These are phyloP conservation scores for Xerocomellus dryophilus DNA, from an alignment of 768 basidiomycete genomes.

Conservation along the genomic window DNA sequence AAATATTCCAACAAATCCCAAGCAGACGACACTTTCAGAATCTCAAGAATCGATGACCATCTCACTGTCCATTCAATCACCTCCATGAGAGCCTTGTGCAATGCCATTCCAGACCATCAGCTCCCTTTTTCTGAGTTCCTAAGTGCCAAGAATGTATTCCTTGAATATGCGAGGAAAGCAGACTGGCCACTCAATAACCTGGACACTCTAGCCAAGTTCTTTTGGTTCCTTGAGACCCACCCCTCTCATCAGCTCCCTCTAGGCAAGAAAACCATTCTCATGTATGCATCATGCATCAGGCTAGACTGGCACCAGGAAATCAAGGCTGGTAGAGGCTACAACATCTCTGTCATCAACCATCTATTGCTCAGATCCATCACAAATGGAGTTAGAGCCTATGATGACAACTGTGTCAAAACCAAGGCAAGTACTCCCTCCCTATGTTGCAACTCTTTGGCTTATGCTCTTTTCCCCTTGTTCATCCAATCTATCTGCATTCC, in stretches of 20 bases:
- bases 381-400: not conserved
- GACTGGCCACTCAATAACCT: not conserved
- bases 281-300: rapidly evolving
- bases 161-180: not conserved
- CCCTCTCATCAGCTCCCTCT: not conserved
- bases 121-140: not conserved
- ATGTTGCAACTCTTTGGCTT: no score
- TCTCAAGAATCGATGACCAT: not conserved
- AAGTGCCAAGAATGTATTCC: not conserved
- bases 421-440: not conserved
- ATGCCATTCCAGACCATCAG: not conserved
- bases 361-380: not conserved
- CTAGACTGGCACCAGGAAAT: not conserved
- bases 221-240: not conserved
- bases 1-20: not conserved
- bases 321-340: not conserved
- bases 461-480: no score
- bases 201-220: not conserved
- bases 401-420: not conserved
- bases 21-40: not conserved
- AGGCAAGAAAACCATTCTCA: not conserved
- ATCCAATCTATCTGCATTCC: no score
- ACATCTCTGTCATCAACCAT: not conserved
- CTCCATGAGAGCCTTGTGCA: not conserved
- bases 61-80: not conserved